Base-by-base conservation (phyloP, 202 grass and related monocot species). In the Panicum hallii region DNA sequence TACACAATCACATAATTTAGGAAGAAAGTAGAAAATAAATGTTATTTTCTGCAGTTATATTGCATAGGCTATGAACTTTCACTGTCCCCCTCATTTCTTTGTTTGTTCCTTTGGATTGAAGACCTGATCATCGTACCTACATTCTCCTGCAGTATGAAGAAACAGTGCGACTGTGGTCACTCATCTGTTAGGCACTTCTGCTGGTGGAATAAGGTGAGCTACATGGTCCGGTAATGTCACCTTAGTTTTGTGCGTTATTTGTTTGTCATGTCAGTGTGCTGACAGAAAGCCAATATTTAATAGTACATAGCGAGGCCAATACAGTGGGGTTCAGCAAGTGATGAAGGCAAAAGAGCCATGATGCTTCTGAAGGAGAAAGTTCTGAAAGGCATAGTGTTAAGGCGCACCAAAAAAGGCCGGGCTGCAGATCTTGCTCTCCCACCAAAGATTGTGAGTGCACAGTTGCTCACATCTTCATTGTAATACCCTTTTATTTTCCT, bases 351-450 rank as follows among this genome's bases (percentile, higher is more conserved):
- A 74, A 81, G 82, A 82, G 91, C 97, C 26, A 99, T 99, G 91
- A 69, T 77, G 79, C 92, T 99, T 76, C 71, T 99, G 41, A 95
- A 87, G 82, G 91, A 96, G 48, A 94, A 93, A 76, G 82, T 99
- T 83, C 68, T 99, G 56, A 99, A 99, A 87, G 91, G 82, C 75
- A 89, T 99, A 86, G 84, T 99, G 23, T 84, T 99, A 75, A 94
- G 93, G 77, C 91, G 97, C 70, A 99, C 97, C 3, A 99, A 96
- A 82, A 90, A 88, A 88, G 91, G 97, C 43, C 65, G 93, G 67
- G 97, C 97, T 90, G 91, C 97, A 77, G 97, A 99, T 94, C 85
- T 99, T 90, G 90, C 91, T 50, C 80, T 99, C 84, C 97, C 97
- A 62, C 88, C 97, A n/a, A 96, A 91, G 78, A 88, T 89, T 87